A percentile compares a stretch with the other conserved stretches of the same genome.
Conservation (phyloP, 805 yeast species). For the Cyberlindnera amylophila region DNA sequence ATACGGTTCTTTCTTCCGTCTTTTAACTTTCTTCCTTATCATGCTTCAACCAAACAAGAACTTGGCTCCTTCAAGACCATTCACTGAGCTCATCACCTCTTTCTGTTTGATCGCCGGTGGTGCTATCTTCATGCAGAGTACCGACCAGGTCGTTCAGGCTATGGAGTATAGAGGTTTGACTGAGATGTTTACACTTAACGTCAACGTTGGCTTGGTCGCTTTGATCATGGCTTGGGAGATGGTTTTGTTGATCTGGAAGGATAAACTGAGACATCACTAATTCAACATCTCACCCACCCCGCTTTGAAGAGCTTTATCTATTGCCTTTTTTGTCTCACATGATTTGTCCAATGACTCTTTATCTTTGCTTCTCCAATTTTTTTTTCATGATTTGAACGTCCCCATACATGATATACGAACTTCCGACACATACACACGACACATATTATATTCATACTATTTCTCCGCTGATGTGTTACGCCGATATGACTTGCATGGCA, state of each 20-base stretch:
- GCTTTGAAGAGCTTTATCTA: no score
- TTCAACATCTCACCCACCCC: no score
- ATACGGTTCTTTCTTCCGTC: conserved; percentile 76
- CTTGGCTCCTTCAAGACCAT: conserved; percentile 60
- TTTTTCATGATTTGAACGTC: no score
- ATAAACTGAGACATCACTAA: conserved; percentile 37
- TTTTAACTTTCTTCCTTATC: conserved; percentile 56
- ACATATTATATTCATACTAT: background rate
- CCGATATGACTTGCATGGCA: no score
- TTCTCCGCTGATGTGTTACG: no score
- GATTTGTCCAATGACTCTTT: no score
- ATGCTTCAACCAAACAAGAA: conserved; percentile 40
- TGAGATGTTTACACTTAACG: conserved; percentile 86
- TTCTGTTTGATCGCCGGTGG: conserved; percentile 89
- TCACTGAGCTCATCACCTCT: conserved; percentile 78
- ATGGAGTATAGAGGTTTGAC: conserved; percentile 80
- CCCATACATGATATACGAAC: no score
- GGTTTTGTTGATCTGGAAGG: conserved; percentile 60
- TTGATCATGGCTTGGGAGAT: conserved; percentile 88
- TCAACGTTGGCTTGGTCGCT: conserved; percentile 74
- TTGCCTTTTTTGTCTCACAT: no score
- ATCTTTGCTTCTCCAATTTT: no score
- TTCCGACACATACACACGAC: no score
- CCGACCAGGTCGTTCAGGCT: conserved; percentile 79
- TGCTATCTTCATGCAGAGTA: conserved; percentile 84